Conservation (phyloP, 1,139 yeast species). For the Taphrina wiesneri region DNA sequence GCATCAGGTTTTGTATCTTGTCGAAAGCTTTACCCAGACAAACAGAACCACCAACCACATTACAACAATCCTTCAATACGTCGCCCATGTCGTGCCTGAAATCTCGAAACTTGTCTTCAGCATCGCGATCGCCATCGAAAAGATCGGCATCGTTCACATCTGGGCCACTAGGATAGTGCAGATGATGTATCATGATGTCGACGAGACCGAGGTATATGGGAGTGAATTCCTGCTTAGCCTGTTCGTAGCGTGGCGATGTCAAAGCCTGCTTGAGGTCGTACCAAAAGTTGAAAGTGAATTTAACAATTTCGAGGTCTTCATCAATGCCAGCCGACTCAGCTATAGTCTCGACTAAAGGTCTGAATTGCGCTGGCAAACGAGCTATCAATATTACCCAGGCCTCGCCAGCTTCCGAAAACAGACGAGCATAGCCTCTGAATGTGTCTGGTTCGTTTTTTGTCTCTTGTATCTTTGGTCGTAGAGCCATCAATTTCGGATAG, state of each 20-base stretch:
- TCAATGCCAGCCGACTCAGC: slow-evolving; percentile 60
- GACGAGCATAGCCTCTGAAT: slow-evolving; percentile 69
- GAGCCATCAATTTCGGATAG: slow-evolving; percentile 63
- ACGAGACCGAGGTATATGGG: slow-evolving; percentile 68
- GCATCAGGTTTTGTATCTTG: slow-evolving; percentile 51
- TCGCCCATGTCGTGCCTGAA: slow-evolving; percentile 97
- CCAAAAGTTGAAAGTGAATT: slow-evolving; percentile 93
- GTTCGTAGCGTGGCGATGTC: slow-evolving; percentile 62
- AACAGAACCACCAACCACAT: slow-evolving; percentile 73
- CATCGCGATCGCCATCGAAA: slow-evolving; percentile 68
- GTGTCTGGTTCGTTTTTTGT: slow-evolving; percentile 66
- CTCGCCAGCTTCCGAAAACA: slow-evolving; percentile 92
- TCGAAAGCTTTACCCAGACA: slow-evolving; percentile 67
- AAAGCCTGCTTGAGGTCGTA: slow-evolving; percentile 72
- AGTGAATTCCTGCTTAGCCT: slow-evolving; percentile 58
- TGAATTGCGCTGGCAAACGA: slow-evolving; percentile 67
- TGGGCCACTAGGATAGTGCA: slow-evolving; percentile 67
- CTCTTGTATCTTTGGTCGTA: slow-evolving; percentile 55
- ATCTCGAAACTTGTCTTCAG: slow-evolving; percentile 88
- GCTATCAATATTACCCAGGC: slow-evolving; percentile 91
- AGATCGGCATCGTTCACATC: slow-evolving; percentile 40
- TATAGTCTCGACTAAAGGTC: slow-evolving; percentile 72
- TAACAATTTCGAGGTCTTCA: slow-evolving; percentile 82
- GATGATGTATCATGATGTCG: slow-evolving; percentile 65
- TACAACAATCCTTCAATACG: slow-evolving; percentile 90